Conservation (phyloP, 2,329 filamentous ascomycete species). For the Exophiala lecanii-corni region DNA sequence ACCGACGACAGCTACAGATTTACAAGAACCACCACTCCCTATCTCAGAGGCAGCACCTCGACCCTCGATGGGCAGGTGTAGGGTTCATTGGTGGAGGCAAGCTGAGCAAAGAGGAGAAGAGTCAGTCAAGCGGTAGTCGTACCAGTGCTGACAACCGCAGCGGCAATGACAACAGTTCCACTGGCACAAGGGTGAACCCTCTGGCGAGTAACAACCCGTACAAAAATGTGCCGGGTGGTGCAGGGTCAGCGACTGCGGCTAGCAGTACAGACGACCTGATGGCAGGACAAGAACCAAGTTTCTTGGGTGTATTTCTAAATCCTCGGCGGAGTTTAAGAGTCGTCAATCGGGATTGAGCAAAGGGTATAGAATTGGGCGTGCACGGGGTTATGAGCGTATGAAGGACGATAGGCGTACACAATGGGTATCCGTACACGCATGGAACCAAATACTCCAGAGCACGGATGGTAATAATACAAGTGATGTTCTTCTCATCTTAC, state of each 20-base stretch:
- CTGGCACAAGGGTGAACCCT: conserved; percentile 24
- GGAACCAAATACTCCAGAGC: no score
- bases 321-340: conserved; percentile 65
- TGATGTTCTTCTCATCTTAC: no score
- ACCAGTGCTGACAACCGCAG: conserved; percentile 23
- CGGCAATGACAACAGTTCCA: conserved; percentile 19
- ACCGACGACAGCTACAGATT: conserved; percentile 63
- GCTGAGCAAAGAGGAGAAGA: conserved; percentile 16
- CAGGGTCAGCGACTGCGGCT: conserved; percentile 39
- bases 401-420: no score
- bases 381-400: no score
- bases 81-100: conserved; percentile 7
- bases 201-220: conserved; percentile 29
- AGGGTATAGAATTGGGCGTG: not conserved
- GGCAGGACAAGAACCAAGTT: conserved; percentile 62
- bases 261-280: conserved; percentile 56
- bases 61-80: conserved; percentile 26
- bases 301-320: conserved; percentile 65
- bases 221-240: conserved; percentile 20
- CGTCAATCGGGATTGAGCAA: conserved; percentile 54
- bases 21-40: conserved; percentile 68
- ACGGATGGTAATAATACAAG: no score
- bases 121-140: conserved; percentile 19
- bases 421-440: no score
- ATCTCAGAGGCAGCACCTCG: conserved; percentile 53